A percentile compares a stretch with the other conserved stretches of the same genome.
phyloP scores from a whole-genome alignment of 73 alveolate species.

The Symbiodinium natans region DNA sequence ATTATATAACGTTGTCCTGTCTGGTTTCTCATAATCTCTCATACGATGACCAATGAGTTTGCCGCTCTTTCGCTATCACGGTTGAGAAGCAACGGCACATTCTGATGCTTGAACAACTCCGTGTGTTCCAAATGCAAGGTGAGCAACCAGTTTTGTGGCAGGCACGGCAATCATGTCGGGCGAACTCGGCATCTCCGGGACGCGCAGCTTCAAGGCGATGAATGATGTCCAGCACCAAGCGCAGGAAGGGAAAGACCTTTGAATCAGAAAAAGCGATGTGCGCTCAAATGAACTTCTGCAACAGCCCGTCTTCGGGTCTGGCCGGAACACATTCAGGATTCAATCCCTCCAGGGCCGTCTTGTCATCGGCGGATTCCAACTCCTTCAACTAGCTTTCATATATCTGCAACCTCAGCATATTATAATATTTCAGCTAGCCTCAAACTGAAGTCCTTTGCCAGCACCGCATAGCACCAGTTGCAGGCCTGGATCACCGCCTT shows the following conservation, averaged over 20 bases:
- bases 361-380: slow-evolving; percentile 77
- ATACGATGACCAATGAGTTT: no score
- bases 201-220: slow-evolving; percentile 82
- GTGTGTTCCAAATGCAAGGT: no score
- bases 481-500: slow-evolving; percentile 78
- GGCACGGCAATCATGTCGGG: not conserved
- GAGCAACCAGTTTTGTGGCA: no score
- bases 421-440: not conserved
- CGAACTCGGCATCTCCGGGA: slow-evolving; percentile 48
- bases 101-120: no score
- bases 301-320: not conserved
- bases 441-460: slow-evolving; percentile 36
- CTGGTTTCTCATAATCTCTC: no score
- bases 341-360: slow-evolving; percentile 24
- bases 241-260: slow-evolving; percentile 67
- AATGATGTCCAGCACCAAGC: slow-evolving; percentile 71
- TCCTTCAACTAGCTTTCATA: slow-evolving; percentile 29
- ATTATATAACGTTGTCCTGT: no score
- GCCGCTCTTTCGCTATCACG: no score
- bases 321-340: slow-evolving; percentile 56
- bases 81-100: no score
- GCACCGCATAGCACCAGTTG: slow-evolving; percentile 78
- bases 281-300: not conserved
- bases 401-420: not conserved
- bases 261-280: not conserved